Conservation (phyloP, 2,329 filamentous ascomycete genomes). For the Penicillium sp. region DNA sequence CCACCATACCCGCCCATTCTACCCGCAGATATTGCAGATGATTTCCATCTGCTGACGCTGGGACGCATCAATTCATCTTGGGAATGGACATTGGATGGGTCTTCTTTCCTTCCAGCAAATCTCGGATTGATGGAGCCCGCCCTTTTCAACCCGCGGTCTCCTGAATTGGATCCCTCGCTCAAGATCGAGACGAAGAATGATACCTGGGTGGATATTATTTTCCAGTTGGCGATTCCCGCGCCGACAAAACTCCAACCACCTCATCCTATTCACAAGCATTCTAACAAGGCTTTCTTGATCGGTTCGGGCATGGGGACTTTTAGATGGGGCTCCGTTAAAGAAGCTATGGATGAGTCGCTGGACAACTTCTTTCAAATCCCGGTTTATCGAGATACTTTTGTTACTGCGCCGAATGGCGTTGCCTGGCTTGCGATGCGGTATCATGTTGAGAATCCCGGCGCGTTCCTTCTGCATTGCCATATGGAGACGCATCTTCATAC, state of each 20-base stretch:
- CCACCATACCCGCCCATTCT: constrained; percentile 12
- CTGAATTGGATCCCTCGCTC: constrained; percentile 24
- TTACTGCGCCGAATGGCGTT: constrained; percentile 36
- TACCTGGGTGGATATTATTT: constrained; percentile 54
- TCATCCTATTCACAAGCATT: constrained; percentile 65
- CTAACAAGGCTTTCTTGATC: constrained; percentile 58
- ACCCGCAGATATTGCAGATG: constrained; percentile 5
- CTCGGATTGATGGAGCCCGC: constrained; percentile 1
- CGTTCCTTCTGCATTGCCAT: constrained; percentile 53
- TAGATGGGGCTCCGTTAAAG: constrained; percentile 52
- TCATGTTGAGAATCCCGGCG: constrained; percentile 47
- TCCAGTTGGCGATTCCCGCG: constrained; percentile 35
- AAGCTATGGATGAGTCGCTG: constrained; percentile 50
- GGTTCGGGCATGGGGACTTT: constrained; percentile 48
- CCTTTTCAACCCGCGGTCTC: constrained; percentile 6
- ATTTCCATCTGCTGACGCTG: constrained; percentile 9
- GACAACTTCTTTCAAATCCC: constrained; percentile 55
- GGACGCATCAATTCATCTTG: constrained; percentile 11
- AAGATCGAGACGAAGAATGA: constrained; percentile 49
- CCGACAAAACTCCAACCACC: constrained; percentile 47
- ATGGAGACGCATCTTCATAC: constrained; percentile 49
- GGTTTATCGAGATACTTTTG: constrained; percentile 52
- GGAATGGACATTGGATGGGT: constrained; percentile 16
- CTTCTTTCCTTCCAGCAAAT: background rate
- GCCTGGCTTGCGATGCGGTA: constrained; percentile 50